A percentile compares a stretch with the other conserved stretches of the same genome.
Evolutionary conservation across 2,329 filamentous ascomycete genomes (phyloP).

Genomic region (Paraconiothyrium brasiliense): DNA sequence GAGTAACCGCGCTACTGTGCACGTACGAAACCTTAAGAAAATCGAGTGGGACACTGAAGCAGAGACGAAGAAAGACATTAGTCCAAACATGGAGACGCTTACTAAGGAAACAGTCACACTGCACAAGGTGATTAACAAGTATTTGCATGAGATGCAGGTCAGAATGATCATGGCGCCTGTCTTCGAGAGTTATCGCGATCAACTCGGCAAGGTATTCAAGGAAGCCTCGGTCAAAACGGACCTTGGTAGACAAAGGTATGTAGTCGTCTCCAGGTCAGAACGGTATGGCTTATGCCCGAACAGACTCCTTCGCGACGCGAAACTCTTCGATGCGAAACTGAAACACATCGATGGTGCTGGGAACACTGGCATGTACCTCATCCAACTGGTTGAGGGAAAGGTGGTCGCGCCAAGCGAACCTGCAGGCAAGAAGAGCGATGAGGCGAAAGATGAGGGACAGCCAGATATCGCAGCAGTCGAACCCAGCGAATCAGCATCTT

Average conservation of each 20-base stretch:
- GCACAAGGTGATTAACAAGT: constrained; percentile 83
- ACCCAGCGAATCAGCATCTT: constrained; percentile 5
- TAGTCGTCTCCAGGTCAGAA: constrained; percentile 17
- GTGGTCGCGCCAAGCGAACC: constrained; percentile 29
- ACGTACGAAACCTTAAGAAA: constrained; percentile 77
- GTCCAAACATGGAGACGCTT: constrained; percentile 85
- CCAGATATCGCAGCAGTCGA: background rate
- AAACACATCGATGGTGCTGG: constrained; percentile 81
- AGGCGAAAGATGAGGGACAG: background rate
- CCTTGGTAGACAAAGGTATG: constrained; percentile 76
- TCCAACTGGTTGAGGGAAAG: constrained; percentile 72
- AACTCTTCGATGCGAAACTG: constrained; percentile 75
- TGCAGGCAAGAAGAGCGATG: constrained; percentile 12
- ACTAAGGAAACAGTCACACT: constrained; percentile 86
- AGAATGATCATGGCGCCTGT: constrained; percentile 87
- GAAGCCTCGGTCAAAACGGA: constrained; percentile 72
- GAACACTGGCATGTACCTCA: constrained; percentile 75
- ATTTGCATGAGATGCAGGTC: constrained; percentile 79
- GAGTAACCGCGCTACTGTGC: constrained; percentile 76
- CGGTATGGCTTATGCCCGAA: constrained; percentile 17
- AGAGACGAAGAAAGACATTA: constrained; percentile 57
- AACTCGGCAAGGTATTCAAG: constrained; percentile 76
- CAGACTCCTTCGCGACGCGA: constrained; percentile 80
- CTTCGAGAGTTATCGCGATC: constrained; percentile 81
- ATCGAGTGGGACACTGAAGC: constrained; percentile 74